Percentiles rank a stretch among this genome's conserved stretches.
phyloP scores from a whole-genome alignment of 148 eudicot genomes.

The Cornus suecica region DNA sequence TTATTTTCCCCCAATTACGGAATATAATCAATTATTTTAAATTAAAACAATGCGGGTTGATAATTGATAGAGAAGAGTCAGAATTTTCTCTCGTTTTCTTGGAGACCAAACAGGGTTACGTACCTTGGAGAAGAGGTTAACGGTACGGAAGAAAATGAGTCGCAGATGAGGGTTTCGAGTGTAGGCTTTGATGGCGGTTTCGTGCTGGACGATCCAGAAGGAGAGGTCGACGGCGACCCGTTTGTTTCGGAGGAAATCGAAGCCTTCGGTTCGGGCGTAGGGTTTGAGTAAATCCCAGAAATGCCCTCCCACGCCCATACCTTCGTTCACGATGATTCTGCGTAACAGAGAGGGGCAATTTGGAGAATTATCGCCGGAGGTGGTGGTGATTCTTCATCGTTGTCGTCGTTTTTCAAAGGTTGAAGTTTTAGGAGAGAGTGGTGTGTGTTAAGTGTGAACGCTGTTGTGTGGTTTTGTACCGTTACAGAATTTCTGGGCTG shows the following conservation, averaged over 20 bases:
- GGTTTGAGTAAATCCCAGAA: conserved; percentile 95
- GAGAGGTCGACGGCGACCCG: conserved; percentile 91
- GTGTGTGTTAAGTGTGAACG: too few relatives aligned
- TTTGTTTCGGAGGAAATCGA: conserved; percentile 74
- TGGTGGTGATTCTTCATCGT: background rate
- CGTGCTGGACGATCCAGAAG: conserved; percentile 91
- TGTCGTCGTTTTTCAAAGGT: background rate
- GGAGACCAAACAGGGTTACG: conserved; percentile 26
- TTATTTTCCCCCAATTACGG: too few relatives aligned
- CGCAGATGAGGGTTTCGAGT: conserved; percentile 67
- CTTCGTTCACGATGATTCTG: background rate
- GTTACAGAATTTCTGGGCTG: background rate
- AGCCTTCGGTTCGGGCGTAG: conserved; percentile 61
- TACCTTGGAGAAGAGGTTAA: conserved; percentile 92
- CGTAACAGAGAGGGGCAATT: background rate
- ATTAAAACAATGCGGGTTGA: background rate
- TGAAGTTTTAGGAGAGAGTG: background rate
- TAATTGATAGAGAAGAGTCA: background rate
- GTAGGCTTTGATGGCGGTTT: conserved; percentile 58
- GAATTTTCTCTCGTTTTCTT: background rate
- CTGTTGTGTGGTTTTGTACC: background rate
- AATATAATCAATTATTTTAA: background rate
- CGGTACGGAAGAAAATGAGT: conserved; percentile 75
- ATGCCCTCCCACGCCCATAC: conserved; percentile 88
- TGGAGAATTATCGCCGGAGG: background rate